Base-by-base conservation (phyloP, 306 rosid genomes). In the Sphenostylis stenocarpa region DNA sequence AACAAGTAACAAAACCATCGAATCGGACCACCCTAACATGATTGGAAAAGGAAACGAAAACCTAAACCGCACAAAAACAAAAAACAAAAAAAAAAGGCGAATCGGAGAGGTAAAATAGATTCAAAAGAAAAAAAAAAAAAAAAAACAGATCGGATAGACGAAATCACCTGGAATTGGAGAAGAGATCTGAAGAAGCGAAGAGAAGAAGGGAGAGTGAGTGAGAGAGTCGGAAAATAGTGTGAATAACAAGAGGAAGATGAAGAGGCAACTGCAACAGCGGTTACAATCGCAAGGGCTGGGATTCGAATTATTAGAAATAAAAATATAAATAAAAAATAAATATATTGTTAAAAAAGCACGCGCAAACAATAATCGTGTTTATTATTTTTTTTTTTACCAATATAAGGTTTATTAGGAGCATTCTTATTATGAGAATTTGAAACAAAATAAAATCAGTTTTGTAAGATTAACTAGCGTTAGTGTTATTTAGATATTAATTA, bases 151-250 rank as follows among this genome's bases (percentile, higher is more conserved):
- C 74, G 70, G 78, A 36, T 6, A 20, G 26, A 65, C 11, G 7
- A 12, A 48, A 73, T 56, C 57, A 85, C 88, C 86, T 79, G 60
- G 39, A 70, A 75, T 47, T 39, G 48, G 70, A 43, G 47, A 71
- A 72, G 73, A 77, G 86, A 85, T 82, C 86, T 66, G 82, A 67
- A 34, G 78, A 56, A 76, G 1, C 3, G 75, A 76, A 64, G 70
- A 8, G 4, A 52, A 47, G 51, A 45, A 49, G 13, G 28, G 39
- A 55, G 72, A 84, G 73, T 28, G 77, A 65, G 74, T 70, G 81
- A 48, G 26, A 69, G 80, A 80, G 76, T 62, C 11, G 23, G 36
- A 43, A 38, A 68, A 74, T 9, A 52, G 69, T 39, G 77, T 13
- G 21, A 69, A 48, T 67, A 66, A 72, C 17, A 47, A 16, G 31